phyloP scores from a whole-genome alignment of 2,329 filamentous ascomycete species.

The Allantophomopsis lycopodina region DNA sequence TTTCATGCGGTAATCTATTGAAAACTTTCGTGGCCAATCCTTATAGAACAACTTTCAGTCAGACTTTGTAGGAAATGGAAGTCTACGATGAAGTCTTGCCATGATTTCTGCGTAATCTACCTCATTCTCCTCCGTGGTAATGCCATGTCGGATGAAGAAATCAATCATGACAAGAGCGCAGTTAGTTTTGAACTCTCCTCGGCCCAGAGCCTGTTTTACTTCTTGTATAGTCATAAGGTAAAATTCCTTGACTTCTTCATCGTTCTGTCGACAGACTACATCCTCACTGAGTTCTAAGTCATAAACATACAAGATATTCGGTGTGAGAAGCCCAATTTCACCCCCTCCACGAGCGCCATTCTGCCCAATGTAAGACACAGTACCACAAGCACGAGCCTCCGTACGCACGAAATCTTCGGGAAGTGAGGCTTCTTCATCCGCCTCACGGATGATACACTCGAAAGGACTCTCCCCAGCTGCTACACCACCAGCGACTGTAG shows the following conservation, averaged over 20 bases:
- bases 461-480: constrained; percentile 51
- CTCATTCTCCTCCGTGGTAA: constrained; percentile 61
- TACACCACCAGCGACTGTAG: constrained; percentile 68
- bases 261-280: constrained; percentile 51
- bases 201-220: constrained; percentile 46
- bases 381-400: constrained; percentile 37
- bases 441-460: constrained; percentile 58
- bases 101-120: neutral
- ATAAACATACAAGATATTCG: constrained; percentile 62
- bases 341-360: constrained; percentile 48
- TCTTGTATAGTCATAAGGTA: constrained; percentile 46
- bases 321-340: constrained; percentile 46
- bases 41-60: no score
- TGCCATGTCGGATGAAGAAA: constrained; percentile 67
- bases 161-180: constrained; percentile 67
- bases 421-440: constrained; percentile 60
- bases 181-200: constrained; percentile 74
- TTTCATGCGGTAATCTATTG: no score
- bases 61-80: constrained; percentile 5
- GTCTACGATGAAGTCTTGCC: constrained; percentile 5
- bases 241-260: constrained; percentile 71
- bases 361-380: constrained; percentile 53
- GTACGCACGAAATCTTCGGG: constrained; percentile 40
- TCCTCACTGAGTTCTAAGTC: constrained; percentile 52
- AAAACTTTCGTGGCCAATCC: no score